phyloP scores from a whole-genome alignment of 768 basidiomycete species.

The Hydnum rufescens region DNA sequence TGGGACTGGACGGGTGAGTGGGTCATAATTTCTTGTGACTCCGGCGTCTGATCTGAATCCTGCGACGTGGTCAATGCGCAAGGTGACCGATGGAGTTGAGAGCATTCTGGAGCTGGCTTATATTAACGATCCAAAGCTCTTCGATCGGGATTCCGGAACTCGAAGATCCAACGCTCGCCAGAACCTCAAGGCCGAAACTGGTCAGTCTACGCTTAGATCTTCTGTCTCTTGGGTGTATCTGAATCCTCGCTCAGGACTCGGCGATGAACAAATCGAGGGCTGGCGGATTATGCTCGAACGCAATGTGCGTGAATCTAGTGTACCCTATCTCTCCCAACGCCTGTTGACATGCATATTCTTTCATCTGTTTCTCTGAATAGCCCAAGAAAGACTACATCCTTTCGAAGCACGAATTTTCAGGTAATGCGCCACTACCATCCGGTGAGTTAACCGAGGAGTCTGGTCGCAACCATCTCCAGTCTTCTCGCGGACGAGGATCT shows the following conservation, averaged over 20 bases:
- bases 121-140: constrained; percentile 49
- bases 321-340: neutral
- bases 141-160: constrained; percentile 57
- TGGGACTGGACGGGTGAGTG: neutral
- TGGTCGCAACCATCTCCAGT: neutral
- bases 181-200: constrained; percentile 49
- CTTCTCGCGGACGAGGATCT: constrained; percentile 20
- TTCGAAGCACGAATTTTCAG: constrained; percentile 56
- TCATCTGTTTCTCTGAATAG: constrained; percentile 17
- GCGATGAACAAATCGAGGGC: constrained; percentile 76
- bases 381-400: constrained; percentile 57
- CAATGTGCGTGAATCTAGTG: constrained; percentile 35
- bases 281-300: constrained; percentile 82
- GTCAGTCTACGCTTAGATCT: constrained; percentile 18
- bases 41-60: constrained; percentile 1
- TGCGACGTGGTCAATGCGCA: constrained; percentile 8
- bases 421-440: constrained; percentile 28
- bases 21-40: constrained; percentile 1
- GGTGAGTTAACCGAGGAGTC: constrained; percentile 12
- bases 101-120: constrained; percentile 61
- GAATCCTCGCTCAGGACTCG: constrained; percentile 31
- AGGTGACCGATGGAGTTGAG: constrained; percentile 22
- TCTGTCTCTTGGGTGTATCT: too few species aligned
- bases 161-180: constrained; percentile 44
- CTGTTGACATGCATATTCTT: neutral